These are phyloP conservation scores for Cryptococcus neoformans DNA, from an alignment of 1,284 basidiomycete genomes.

Conservation along the genomic window DNA sequence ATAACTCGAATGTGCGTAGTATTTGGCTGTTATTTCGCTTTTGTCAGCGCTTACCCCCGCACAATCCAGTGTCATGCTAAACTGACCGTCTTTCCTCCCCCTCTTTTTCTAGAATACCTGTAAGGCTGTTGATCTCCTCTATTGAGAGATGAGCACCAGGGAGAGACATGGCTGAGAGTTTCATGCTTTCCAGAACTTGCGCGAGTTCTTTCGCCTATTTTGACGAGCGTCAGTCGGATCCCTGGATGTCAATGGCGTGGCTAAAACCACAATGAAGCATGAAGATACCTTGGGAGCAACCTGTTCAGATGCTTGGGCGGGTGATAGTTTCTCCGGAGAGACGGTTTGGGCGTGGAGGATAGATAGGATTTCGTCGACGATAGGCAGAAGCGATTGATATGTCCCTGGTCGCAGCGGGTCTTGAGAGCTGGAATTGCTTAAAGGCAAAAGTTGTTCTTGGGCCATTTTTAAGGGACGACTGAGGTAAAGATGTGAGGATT, in stretches of 20 bases:
- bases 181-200: constrained; percentile 19
- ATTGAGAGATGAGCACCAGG: constrained; percentile 26
- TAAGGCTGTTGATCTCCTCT: background rate
- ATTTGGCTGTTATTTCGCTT: background rate
- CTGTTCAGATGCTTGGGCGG: constrained; percentile 10
- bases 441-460: too few relatives aligned
- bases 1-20: background rate
- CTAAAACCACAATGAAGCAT: background rate
- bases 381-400: constrained; percentile 21
- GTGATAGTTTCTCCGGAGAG: constrained; percentile 1
- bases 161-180: constrained; percentile 17
- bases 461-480: constrained; percentile 5
- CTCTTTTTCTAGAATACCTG: constrained; percentile 4
- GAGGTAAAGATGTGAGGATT: too few relatives aligned
- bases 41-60: background rate
- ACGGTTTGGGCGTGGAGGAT: constrained; percentile 13
- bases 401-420: constrained; percentile 12
- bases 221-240: background rate
- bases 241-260: background rate
- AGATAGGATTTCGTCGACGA: constrained; percentile 20
- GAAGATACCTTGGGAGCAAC: constrained; percentile 13
- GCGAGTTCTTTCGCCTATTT: constrained; percentile 24
- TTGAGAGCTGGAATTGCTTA: background rate
- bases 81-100: constrained; percentile 26
- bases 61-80: background rate